A percentile compares a stretch with the other conserved stretches of the same genome.
phyloP scores from a whole-genome alignment of 2,329 filamentous ascomycete genomes.

The Pseudocercospora musae region DNA sequence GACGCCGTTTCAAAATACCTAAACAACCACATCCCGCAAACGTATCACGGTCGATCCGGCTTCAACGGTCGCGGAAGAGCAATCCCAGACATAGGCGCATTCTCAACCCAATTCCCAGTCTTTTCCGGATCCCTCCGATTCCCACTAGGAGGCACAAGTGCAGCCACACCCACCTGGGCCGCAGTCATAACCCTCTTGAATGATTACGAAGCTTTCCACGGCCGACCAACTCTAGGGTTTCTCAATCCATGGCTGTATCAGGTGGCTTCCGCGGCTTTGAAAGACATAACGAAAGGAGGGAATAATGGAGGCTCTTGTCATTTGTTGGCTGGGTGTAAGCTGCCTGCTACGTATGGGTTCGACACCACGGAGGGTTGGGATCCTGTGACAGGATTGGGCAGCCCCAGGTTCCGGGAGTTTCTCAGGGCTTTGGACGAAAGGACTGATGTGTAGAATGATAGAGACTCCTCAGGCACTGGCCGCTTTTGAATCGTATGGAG shows the following conservation, averaged over 20 bases:
- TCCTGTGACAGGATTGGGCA: constrained; percentile 22
- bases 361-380: constrained; percentile 21
- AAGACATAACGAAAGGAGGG: constrained; percentile 44
- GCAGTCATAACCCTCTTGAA: constrained; percentile 60
- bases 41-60: constrained; percentile 37
- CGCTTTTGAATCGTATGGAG: no score
- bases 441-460: neutral
- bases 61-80: constrained; percentile 43
- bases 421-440: constrained; percentile 11
- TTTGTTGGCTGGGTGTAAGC: constrained; percentile 10
- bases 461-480: no score
- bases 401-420: constrained; percentile 16
- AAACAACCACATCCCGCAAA: constrained; percentile 39
- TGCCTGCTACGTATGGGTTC: constrained; percentile 12
- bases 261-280: constrained; percentile 43
- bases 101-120: constrained; percentile 42
- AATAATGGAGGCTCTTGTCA: constrained; percentile 25
- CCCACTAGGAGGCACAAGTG: constrained; percentile 43
- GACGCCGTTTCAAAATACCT: constrained; percentile 40
- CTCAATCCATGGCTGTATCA: constrained; percentile 60
- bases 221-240: constrained; percentile 45
- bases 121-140: constrained; percentile 37
- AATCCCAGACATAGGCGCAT: constrained; percentile 45
- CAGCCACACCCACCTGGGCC: constrained; percentile 57
- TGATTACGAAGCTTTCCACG: constrained; percentile 53